Evolutionary conservation across 2,329 filamentous ascomycete genomes (phyloP), one percentile per base, ranked within the genome.

Genomic region (Penicillium digitatum): DNA sequence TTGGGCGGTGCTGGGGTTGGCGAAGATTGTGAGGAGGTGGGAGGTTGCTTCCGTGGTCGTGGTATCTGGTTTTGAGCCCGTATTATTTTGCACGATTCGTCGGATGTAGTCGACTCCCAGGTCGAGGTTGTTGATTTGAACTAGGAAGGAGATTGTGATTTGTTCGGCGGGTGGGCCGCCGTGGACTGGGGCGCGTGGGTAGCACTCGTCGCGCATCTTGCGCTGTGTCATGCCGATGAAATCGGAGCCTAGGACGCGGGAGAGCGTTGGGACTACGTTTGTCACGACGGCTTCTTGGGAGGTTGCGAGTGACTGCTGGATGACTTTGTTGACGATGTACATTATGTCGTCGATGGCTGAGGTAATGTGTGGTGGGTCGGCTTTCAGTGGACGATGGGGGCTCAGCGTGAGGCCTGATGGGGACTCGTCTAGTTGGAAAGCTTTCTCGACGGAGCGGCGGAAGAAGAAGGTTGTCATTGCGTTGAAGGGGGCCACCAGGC

Each of bases 321-420:
- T 80, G 32, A 97, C 88, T 48, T 93, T 87, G 69, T 95, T 95
- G 69, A 96, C 89, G 65, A 99, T 96, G 74, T 97, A 99, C 93
- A 99, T 97, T 68, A 97, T 91, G 75, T 96, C 94, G 76, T 99
- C 94, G 9, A 99, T 92, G 0, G 93, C 92, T 2, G 92, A 91
- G 40, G 94, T 93, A 66, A 99, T 96, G 68, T 90, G 95, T 0
- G 94, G 94, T 3, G 90, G 83, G 64, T 91, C 90, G 55, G 86
- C 83, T 49, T 87, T 84, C 40, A 96, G 79, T 3, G 87, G 80
- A 66, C 82, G 88, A 66, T 82, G 86, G 39, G 87, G 79, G 67
- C 87, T 90, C 32, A 99, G 79, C 0, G 89, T 88, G 20, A 99
- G 78, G 20, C 90, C 90, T 0, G 81, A 76, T 0, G 94, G 94